Conservation (phyloP, 345 rosid species). For the Camelina laxa region DNA sequence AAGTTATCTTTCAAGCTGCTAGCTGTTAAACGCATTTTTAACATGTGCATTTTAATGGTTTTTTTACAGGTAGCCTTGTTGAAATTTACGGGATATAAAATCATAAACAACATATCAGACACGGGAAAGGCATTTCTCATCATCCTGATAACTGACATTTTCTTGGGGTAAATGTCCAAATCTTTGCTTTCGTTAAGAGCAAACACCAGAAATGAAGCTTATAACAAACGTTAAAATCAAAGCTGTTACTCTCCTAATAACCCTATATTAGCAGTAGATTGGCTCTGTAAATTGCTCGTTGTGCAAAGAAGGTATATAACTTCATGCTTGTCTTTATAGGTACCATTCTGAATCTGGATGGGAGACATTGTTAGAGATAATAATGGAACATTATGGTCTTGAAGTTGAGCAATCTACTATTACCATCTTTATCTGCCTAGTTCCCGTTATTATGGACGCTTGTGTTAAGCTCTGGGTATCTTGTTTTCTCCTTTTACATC, state of each 20-base stretch:
- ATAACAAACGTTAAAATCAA: neutral
- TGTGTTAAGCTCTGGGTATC: constrained; percentile 94
- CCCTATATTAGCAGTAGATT: neutral
- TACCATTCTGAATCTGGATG: constrained; percentile 98
- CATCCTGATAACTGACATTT: constrained; percentile 76
- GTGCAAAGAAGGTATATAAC: constrained; percentile 16
- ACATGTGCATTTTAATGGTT: constrained; percentile 1
- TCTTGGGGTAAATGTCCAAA: constrained; percentile 70
- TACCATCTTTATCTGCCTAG: constrained; percentile 66
- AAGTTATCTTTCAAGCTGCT: constrained; percentile 10
- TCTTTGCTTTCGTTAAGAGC: neutral
- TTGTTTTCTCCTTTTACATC: constrained; percentile 24
- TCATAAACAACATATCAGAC: constrained; percentile 80
- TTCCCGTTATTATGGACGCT: constrained; percentile 81
- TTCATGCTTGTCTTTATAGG: constrained; percentile 45
- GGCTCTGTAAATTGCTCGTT: neutral
- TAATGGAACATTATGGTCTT: constrained; percentile 86
- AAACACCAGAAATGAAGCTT: constrained; percentile 3
- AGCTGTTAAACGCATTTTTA: neutral
- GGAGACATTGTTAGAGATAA: constrained; percentile 74
- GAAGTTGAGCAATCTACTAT: constrained; percentile 70
- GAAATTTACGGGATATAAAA: constrained; percentile 90
- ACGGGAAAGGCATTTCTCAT: constrained; percentile 90
- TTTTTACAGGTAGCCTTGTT: constrained; percentile 83
- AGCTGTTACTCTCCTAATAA: constrained; percentile 4